Percentiles rank a stretch among this genome's conserved stretches.
These are phyloP conservation scores for Rhodotorula graminis DNA, from an alignment of 768 basidiomycete species.

Conservation along the genomic window DNA sequence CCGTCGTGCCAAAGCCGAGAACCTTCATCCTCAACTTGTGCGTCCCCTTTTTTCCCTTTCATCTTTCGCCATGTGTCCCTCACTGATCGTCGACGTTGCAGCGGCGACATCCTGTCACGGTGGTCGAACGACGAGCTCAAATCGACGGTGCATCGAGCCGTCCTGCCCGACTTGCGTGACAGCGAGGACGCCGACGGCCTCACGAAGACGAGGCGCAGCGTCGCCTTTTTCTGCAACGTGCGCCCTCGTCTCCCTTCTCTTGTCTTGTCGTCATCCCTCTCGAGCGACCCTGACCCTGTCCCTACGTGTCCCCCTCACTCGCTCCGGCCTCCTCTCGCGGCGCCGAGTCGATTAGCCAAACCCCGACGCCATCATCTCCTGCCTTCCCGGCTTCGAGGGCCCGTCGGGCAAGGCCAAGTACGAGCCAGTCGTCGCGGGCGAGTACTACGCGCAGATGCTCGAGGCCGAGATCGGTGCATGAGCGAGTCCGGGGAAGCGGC, in stretches of 20 bases:
- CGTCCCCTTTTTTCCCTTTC: not conserved
- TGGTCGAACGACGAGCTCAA: conserved; percentile 46
- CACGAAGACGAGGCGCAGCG: conserved; percentile 9
- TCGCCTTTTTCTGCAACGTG: conserved; percentile 36
- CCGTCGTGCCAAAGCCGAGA: conserved; percentile 45
- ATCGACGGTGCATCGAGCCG: conserved; percentile 52
- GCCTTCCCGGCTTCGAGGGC: conserved; percentile 27
- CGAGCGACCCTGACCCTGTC: too few species aligned
- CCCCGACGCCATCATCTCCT: conserved; percentile 18
- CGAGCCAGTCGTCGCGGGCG: conserved; percentile 20
- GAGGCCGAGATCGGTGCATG: conserved; percentile 26
- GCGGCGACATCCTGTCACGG: conserved; percentile 40
- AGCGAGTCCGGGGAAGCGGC: not conserved
- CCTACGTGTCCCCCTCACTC: not conserved
- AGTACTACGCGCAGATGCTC: conserved; percentile 31
- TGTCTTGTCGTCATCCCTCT: not conserved
- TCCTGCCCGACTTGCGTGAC: not conserved
- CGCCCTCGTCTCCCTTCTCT: not conserved
- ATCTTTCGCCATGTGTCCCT: conserved; percentile 51
- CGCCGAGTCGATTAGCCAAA: conserved; percentile 28
- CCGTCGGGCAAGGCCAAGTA: conserved; percentile 17
- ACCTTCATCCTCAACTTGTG: conserved; percentile 44
- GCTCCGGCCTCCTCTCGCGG: not conserved
- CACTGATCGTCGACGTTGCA: too few species aligned
- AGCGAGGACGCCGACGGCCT: conserved; percentile 10